Conservation (phyloP, 2,329 filamentous ascomycete genomes). For the Hansfordia pulvinata region DNA sequence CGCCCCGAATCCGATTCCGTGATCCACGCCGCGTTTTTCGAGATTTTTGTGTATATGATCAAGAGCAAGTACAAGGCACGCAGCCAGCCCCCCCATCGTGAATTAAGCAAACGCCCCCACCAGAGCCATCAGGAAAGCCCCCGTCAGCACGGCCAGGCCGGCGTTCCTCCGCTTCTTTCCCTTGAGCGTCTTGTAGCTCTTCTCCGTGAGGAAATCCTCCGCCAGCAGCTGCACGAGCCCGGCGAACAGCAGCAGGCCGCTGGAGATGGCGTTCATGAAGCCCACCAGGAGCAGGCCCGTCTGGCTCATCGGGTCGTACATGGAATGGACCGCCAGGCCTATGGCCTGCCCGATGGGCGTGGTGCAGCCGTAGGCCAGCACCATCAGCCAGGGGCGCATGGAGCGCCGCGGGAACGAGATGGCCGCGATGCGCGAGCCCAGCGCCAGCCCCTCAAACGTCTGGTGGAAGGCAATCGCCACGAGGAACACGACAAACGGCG, state of each 20-base stretch:
- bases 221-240: constrained; percentile 74
- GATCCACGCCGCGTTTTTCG: no score
- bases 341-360: constrained; percentile 78
- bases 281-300: constrained; percentile 70
- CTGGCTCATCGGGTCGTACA: constrained; percentile 69
- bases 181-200: constrained; percentile 54
- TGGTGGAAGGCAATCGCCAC: constrained; percentile 76
- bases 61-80: no score
- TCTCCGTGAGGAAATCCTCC: constrained; percentile 69
- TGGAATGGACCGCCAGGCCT: constrained; percentile 60
- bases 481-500: constrained; percentile 66
- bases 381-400: constrained; percentile 71
- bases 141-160: constrained; percentile 48
- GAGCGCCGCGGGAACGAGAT: constrained; percentile 66
- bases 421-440: constrained; percentile 73
- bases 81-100: no score
- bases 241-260: constrained; percentile 68
- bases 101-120: constrained; percentile 64
- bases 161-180: constrained; percentile 49
- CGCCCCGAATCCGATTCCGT: no score
- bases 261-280: constrained; percentile 76
- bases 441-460: constrained; percentile 76
- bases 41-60: no score
- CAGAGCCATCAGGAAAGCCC: constrained; percentile 55
- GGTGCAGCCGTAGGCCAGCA: constrained; percentile 60